phyloP scores from a whole-genome alignment of 371 early-diverging fungal species.

The Zopfochytrium polystomum region DNA sequence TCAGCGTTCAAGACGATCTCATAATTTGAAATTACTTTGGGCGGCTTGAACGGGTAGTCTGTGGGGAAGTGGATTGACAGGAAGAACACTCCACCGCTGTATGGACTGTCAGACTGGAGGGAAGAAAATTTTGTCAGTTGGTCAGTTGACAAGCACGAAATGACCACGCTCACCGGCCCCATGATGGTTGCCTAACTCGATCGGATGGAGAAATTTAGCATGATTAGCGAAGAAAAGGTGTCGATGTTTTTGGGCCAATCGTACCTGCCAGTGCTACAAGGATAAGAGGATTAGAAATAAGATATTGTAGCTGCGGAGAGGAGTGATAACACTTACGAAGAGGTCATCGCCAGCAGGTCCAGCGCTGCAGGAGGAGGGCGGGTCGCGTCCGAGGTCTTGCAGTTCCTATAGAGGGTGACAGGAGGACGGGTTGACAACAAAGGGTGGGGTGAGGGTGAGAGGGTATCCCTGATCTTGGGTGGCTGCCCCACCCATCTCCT shows the following conservation, averaged over 20 bases:
- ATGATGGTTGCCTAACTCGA: constrained; percentile 77
- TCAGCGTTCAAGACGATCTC: no score
- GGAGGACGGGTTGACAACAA: not conserved
- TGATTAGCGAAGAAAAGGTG: no score
- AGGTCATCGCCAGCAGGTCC: constrained; percentile 87
- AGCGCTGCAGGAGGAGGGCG: constrained; percentile 90
- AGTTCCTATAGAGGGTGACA: constrained; percentile 73
- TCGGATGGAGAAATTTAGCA: no score
- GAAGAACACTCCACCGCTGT: constrained; percentile 90
- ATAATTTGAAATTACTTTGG: no score
- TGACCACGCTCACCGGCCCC: constrained; percentile 76
- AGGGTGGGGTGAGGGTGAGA: not conserved
- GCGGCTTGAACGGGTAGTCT: constrained; percentile 99
- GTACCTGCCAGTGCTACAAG: constrained; percentile 80
- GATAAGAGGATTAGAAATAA: constrained; percentile 6
- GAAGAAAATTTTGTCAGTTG: constrained; percentile 34
- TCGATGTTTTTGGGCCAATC: not conserved
- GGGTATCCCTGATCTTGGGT: no score
- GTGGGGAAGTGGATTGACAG: constrained; percentile 97
- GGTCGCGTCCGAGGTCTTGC: constrained; percentile 92
- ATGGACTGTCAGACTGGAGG: constrained; percentile 51
- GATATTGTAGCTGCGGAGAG: constrained; percentile 2
- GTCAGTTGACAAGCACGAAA: constrained; percentile 76
- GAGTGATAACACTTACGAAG: constrained; percentile 40
- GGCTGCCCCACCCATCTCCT: no score